Conservation (phyloP, 2,329 filamentous ascomycete species). For the Cordyceps fumosorosea region DNA sequence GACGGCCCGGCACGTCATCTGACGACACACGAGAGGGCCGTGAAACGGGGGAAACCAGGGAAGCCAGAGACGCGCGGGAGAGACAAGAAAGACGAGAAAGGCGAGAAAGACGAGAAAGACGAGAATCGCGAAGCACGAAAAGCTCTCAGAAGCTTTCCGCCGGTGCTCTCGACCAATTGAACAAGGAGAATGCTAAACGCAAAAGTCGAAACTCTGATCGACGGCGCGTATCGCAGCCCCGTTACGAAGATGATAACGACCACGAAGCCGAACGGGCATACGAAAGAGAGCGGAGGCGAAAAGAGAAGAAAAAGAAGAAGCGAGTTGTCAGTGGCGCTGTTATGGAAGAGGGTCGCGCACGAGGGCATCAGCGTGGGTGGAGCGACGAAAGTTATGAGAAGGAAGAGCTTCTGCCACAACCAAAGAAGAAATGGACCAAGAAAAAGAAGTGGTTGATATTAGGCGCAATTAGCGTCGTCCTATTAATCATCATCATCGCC, state of each 20-base stretch:
- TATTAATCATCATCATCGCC: slow-evolving; percentile 58
- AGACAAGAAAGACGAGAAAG: slow-evolving; percentile 19
- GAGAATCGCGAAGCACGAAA: neutral
- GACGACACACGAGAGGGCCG: slow-evolving; percentile 26
- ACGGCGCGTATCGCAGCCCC: slow-evolving; percentile 19
- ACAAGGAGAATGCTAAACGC: slow-evolving; percentile 47
- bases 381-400: slow-evolving; percentile 41
- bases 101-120: slow-evolving; percentile 15
- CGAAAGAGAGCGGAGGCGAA: slow-evolving; percentile 28
- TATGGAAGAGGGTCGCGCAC: slow-evolving; percentile 54
- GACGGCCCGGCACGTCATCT: slow-evolving; percentile 25
- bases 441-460: slow-evolving; percentile 63
- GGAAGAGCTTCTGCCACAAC: slow-evolving; percentile 39
- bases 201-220: slow-evolving; percentile 42
- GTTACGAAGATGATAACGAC: slow-evolving; percentile 11
- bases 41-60: slow-evolving; percentile 9
- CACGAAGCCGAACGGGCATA: slow-evolving; percentile 14
- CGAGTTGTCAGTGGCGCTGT: slow-evolving; percentile 65
- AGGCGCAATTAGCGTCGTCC: slow-evolving; percentile 43
- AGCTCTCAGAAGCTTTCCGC: slow-evolving; percentile 32
- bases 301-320: slow-evolving; percentile 39
- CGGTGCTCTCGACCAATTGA: slow-evolving; percentile 59
- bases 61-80: slow-evolving; percentile 10
- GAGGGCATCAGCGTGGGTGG: slow-evolving; percentile 33
- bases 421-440: slow-evolving; percentile 41